Evolutionary conservation across 345 rosid genomes (phyloP), one percentile per base, ranked within the genome.

Genomic region (Lepidium africanum): DNA sequence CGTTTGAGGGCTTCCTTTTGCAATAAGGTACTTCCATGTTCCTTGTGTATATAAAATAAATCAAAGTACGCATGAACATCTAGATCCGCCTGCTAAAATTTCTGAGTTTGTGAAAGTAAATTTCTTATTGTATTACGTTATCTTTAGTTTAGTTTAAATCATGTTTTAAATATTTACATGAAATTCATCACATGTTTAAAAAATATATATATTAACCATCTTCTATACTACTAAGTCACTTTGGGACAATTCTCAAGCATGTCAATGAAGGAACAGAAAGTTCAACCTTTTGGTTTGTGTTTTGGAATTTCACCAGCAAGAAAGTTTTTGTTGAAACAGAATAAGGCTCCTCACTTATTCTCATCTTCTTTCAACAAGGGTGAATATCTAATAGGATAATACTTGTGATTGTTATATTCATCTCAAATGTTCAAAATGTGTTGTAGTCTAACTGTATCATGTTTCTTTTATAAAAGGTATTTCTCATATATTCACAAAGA

Each of bases 191-290:
- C 7, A n/a, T n/a, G n/a, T n/a, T n/a, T n/a, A 9, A 25, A 58
- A 11, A 10, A 4, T 69, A 2, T 25, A 43, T 37, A 61, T 41
- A 70, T 43, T 25, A 9, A 54, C 15, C 17, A 40, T 40, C 11
- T 58, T 65, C 32, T 65, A 11, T 35, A 65, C 54, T 59, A 67
- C 8, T 50, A 65, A 65, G 81, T 73, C 85, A 94, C n/a, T n/a
- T n/a, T n/a, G n/a, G 95, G 75, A 82, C 59, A 62, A 51, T 89
- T 80, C 42, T 95, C 65, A 95, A 95, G 81, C 96, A 89, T 85
- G 89, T 93, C 52, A 95, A 91, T 76, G 99, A 94, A 85, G 99
- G 99, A 67, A 89, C 97, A 42, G 99, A 94, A 83, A 94, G 86
- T 84, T 89, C 96, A 30, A 68, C 93, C 48, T 94, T 94, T 80